Conservation (phyloP, 345 rosid species). For the Populus ilicifolia region DNA sequence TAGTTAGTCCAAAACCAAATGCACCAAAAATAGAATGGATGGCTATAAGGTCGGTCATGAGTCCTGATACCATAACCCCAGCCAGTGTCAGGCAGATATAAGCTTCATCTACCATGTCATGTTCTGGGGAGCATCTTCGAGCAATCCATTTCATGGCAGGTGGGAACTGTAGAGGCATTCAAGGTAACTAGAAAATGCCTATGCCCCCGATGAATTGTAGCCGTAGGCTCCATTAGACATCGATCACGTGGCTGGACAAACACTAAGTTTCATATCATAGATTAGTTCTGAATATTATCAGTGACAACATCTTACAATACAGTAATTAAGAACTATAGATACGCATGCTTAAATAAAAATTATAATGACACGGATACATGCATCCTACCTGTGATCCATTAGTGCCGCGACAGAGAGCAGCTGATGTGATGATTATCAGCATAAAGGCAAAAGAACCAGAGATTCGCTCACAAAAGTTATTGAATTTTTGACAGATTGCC, state of each 20-base stretch:
- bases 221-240: background rate
- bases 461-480: slow-evolving; percentile 49
- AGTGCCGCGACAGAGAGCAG: slow-evolving; percentile 41
- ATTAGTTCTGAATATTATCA: background rate
- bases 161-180: background rate
- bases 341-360: background rate
- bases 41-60: slow-evolving; percentile 65
- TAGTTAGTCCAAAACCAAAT: slow-evolving; percentile 71
- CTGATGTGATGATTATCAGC: slow-evolving; percentile 41
- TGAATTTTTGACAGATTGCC: slow-evolving; percentile 56
- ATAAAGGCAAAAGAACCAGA: slow-evolving; percentile 60
- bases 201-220: background rate
- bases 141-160: slow-evolving; percentile 76
- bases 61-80: slow-evolving; percentile 73
- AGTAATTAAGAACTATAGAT: background rate
- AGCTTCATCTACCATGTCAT: slow-evolving; percentile 53
- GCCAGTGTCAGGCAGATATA: slow-evolving; percentile 69
- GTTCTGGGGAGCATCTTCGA: slow-evolving; percentile 50
- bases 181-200: too few species aligned
- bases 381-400: background rate
- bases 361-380: background rate
- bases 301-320: background rate
- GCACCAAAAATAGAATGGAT: slow-evolving; percentile 85
- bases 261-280: too few species aligned
- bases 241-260: background rate